Conservation (phyloP, 1,284 basidiomycete genomes). For the Pyrrhoderma lamaoense region DNA sequence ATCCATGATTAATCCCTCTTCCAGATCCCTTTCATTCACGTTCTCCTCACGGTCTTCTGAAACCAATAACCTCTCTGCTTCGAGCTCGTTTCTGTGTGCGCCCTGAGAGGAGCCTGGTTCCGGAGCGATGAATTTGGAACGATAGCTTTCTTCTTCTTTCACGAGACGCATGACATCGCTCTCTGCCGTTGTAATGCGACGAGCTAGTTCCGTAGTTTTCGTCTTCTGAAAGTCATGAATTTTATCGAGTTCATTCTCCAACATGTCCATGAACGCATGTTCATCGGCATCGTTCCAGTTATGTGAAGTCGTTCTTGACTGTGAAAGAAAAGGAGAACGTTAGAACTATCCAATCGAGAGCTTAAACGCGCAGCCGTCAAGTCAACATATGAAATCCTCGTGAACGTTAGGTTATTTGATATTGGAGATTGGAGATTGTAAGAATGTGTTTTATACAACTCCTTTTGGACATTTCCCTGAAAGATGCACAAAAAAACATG, state of each 20-base stretch:
- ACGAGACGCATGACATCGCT: slow-evolving; percentile 74
- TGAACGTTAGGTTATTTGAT: no score
- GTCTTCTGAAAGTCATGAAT: slow-evolving; percentile 91
- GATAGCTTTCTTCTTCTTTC: slow-evolving; percentile 40
- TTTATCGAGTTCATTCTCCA: slow-evolving; percentile 90
- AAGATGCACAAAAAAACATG: background rate
- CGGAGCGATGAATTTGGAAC: slow-evolving; percentile 28
- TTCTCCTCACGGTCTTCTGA: slow-evolving; percentile 53
- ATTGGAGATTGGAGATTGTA: no score
- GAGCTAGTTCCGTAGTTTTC: slow-evolving; percentile 84
- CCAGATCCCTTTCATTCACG: slow-evolving; percentile 64
- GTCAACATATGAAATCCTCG: no score
- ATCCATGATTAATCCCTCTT: slow-evolving; percentile 27
- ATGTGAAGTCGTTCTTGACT: slow-evolving; percentile 53
- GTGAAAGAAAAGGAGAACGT: slow-evolving; percentile 1
- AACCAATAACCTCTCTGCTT: slow-evolving; percentile 30
- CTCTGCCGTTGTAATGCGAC: slow-evolving; percentile 76
- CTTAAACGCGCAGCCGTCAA: no score
- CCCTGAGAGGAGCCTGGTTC: background rate
- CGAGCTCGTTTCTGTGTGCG: background rate
- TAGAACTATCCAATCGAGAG: no score
- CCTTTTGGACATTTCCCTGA: no score
- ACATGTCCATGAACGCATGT: slow-evolving; percentile 67
- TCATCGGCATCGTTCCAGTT: slow-evolving; percentile 78
- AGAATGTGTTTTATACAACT: no score